Evolutionary conservation across 768 basidiomycete species (phyloP).

Genomic region (Cyathus striatus): DNA sequence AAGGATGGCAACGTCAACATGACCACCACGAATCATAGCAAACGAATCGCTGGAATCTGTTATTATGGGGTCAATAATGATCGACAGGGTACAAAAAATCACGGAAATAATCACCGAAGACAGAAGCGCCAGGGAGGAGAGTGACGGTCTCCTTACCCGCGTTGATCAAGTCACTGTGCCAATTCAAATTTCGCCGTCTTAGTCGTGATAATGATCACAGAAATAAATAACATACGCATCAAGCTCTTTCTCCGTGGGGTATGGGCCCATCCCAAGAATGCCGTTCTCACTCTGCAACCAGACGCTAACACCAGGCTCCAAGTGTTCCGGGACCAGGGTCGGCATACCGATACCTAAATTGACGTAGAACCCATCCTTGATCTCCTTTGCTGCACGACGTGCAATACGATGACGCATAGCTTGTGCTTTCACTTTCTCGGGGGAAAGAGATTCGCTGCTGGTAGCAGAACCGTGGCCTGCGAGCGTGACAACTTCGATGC

Average conservation of each 20-base stretch:
- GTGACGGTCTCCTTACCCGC: conserved; percentile 96
- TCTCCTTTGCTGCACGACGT: conserved; percentile 82
- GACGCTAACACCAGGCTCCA: conserved; percentile 70
- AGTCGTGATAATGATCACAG: conserved; percentile 1
- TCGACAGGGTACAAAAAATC: conserved; percentile 1
- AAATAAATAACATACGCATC: conserved; percentile 57
- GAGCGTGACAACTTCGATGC: conserved; percentile 71
- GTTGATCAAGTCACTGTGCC: conserved; percentile 78
- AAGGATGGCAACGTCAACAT: conserved; percentile 89
- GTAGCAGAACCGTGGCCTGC: conserved; percentile 43
- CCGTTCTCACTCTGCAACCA: conserved; percentile 93
- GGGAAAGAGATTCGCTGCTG: conserved; percentile 20
- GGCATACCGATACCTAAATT: conserved; percentile 92
- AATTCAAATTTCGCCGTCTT: conserved; percentile 1
- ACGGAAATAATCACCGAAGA: conserved; percentile 63
- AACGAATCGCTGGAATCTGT: conserved; percentile 90
- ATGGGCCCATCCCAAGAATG: conserved; percentile 87
- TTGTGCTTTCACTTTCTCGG: conserved; percentile 49
- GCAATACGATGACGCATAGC: conserved; percentile 72
- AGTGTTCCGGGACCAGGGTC: conserved; percentile 78
- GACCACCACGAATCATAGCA: conserved; percentile 96
- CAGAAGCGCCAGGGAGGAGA: conserved; percentile 83
- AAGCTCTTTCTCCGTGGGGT: conserved; percentile 73
- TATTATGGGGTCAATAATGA: conserved; percentile 5
- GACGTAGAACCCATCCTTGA: conserved; percentile 83